Evolutionary conservation across 2,329 filamentous ascomycete species (phyloP), one percentile per base, ranked within the genome.

Genomic region (Hysterium pulicare): DNA sequence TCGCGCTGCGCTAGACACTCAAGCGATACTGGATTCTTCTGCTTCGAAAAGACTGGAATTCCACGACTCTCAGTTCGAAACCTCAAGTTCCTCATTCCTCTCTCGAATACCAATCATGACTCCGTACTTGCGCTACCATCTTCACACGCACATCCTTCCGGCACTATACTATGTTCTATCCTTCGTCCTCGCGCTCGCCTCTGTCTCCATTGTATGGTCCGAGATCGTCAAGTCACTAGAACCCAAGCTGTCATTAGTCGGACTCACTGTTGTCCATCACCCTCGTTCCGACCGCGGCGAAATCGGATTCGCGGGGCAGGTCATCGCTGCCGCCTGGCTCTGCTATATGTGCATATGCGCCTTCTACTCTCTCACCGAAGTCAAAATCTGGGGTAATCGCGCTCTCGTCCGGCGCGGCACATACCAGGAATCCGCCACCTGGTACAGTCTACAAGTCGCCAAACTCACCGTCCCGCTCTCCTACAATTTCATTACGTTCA

Each of bases 311-410:
- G 85, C 84, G 2, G 89, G 90, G 4, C 93, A 98, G 64, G 66
- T 90, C 33, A 84, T 91, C 37, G 87, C 91, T 1, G 84, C 89
- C 2, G 72, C 82, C 11, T 98, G 93, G 93, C 84, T 98, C 47
- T 76, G 90, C 44, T 98, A 98, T 73, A 98, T 98, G 93, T 95
- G 87, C 64, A 77, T 86, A 11, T 90, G 90, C 35, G 89, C 93
- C 4, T 79, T 97, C 38, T 86, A 82, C 44, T 90, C 90, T 6
- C 84, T 98, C 59, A 89, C 85, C 11, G 89, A 95, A 61, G 88
- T 95, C 55, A 94, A 93, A 59, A 90, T 96, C n/a, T 98, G 93
- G 93, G 87, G 93, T 43, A 93, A 94, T 37, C 83, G 93, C 24
- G 91, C 93, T 0, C 75, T 98, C 5, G 91, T 97, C 35, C 82